These are phyloP conservation scores for Haematococcus sp. DNA, from an alignment of 139 green algal genomes.

Conservation along the genomic window DNA sequence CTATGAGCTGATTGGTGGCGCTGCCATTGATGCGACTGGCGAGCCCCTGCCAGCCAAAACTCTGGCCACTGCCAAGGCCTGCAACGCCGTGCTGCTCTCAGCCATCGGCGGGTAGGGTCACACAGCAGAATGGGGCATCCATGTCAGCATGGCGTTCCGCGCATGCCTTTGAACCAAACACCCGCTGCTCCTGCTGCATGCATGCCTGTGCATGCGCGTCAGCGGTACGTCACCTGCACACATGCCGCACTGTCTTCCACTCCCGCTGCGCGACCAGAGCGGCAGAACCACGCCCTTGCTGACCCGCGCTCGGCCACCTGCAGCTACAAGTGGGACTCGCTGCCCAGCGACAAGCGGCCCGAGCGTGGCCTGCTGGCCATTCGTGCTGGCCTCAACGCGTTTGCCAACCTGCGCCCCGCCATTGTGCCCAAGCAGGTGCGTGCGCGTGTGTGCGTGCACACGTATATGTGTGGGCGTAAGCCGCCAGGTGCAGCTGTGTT, in stretches of 20 bases:
- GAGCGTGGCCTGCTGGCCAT: conserved; percentile 93
- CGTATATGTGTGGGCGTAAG: neutral
- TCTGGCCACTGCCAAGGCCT: conserved; percentile 75
- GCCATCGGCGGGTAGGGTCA: conserved; percentile 79
- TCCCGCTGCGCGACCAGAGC: too few species aligned
- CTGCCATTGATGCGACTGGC: conserved; percentile 91
- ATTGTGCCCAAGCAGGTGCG: conserved; percentile 77
- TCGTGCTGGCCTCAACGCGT: conserved; percentile 84
- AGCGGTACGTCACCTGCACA: too few species aligned
- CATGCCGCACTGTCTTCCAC: too few species aligned
- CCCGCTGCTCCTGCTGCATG: too few species aligned
- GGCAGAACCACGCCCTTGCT: too few species aligned
- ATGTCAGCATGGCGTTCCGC: neutral
- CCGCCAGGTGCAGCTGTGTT: too few species aligned
- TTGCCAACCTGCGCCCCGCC: conserved; percentile 97
- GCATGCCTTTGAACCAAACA: neutral
- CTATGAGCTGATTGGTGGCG: conserved; percentile 86
- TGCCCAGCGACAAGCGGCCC: conserved; percentile 76
- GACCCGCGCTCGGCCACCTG: too few species aligned
- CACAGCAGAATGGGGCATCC: neutral
- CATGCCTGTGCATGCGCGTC: too few species aligned
- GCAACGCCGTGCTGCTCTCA: conserved; percentile 91
- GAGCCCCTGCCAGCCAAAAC: conserved; percentile 86
- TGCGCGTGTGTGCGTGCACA: neutral
- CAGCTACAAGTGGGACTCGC: conserved; percentile 98